A percentile compares a stretch with the other conserved stretches of the same genome.
These are phyloP conservation scores for Leishmania amazonensis DNA, from an alignment of 208 protist species.

Conservation along the genomic window DNA sequence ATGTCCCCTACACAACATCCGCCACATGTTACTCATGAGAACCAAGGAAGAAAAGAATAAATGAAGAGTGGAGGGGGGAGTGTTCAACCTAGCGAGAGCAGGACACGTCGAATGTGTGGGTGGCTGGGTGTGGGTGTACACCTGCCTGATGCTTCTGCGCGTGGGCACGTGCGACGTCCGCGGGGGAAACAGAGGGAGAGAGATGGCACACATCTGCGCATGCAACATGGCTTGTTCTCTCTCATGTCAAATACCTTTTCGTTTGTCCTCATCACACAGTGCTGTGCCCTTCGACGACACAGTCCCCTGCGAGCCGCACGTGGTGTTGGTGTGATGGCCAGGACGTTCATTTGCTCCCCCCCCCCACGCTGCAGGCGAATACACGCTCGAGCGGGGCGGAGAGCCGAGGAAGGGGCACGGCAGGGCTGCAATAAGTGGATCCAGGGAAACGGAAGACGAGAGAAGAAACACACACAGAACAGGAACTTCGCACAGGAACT, in stretches of 20 bases:
- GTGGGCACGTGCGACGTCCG: not conserved
- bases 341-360: not conserved
- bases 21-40: not conserved
- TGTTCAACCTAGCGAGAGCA: not conserved
- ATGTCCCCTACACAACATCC: not conserved
- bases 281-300: not conserved
- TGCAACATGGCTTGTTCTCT: not conserved
- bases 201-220: not conserved
- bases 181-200: not conserved
- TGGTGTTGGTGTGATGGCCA: not conserved
- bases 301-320: not conserved
- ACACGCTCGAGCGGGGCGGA: not conserved
- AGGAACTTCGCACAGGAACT: not conserved
- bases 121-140: not conserved
- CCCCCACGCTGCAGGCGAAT: not conserved
- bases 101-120: not conserved
- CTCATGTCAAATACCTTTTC: not conserved
- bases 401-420: not conserved
- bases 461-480: conserved; percentile 5
- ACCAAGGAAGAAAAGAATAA: conserved; percentile 16
- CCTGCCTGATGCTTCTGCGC: not conserved
- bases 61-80: not conserved
- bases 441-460: not conserved
- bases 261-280: not conserved
- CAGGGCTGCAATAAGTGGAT: not conserved